Conservation (phyloP, 495 filamentous ascomycete species). For the Penicillium ucsense region DNA sequence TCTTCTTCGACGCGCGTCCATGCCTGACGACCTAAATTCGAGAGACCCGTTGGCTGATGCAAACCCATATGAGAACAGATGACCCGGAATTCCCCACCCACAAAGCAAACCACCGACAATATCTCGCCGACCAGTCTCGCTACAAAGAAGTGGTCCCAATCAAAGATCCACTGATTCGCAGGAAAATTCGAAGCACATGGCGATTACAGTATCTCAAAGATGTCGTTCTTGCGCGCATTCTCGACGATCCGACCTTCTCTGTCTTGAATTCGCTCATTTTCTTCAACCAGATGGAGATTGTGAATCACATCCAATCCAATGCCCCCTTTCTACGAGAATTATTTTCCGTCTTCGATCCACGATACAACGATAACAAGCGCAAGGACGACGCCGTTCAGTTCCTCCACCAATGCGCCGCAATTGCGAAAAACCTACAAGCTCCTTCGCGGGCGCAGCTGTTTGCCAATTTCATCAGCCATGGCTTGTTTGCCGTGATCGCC, state of each 20-base stretch:
- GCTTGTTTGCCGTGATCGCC: conserved; percentile 81
- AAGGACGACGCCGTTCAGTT: conserved; percentile 94
- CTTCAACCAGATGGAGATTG: conserved; percentile 97
- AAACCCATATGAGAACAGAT: conserved; percentile 35
- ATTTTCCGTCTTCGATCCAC: conserved; percentile 74
- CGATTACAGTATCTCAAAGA: conserved; percentile 97
- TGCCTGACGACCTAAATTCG: too few relatives aligned
- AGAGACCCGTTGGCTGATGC: conserved; percentile 3
- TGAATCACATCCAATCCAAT: conserved; percentile 81
- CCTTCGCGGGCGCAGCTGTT: conserved; percentile 72
- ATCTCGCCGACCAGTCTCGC: conserved; percentile 74
- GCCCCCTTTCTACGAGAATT: conserved; percentile 69
- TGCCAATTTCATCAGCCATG: conserved; percentile 78
- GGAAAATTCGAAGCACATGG: conserved; percentile 94
- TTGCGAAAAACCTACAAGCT: conserved; percentile 87
- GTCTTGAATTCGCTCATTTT: conserved; percentile 97
- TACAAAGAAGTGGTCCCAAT: conserved; percentile 97
- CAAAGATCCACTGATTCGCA: conserved; percentile 64
- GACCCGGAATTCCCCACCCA: conserved; percentile 98
- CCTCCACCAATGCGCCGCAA: conserved; percentile 90
- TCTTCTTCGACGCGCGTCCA: not conserved
- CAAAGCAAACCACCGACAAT: conserved; percentile 95
- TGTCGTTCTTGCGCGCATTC: conserved; percentile 87
- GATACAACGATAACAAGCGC: conserved; percentile 52
- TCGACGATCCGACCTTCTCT: conserved; percentile 96